Conservation (phyloP, 2,329 filamentous ascomycete species). For the Penicillium sp. region DNA sequence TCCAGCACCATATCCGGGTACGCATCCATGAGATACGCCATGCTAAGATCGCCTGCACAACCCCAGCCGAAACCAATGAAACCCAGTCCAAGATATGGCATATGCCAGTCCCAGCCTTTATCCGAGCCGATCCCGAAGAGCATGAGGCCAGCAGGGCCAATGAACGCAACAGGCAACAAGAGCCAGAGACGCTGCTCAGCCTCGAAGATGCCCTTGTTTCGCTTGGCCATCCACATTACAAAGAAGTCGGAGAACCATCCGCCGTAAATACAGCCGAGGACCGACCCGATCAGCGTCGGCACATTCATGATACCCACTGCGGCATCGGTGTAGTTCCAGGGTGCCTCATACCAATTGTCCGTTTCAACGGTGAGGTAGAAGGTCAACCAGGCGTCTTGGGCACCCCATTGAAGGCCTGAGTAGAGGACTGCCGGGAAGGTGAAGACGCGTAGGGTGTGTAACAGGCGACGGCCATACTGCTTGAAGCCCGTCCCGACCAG, state of each 20-base stretch:
- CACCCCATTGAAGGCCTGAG: constrained; percentile 58
- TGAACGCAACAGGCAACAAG: constrained; percentile 49
- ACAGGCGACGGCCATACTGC: constrained; percentile 54
- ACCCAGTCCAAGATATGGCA: constrained; percentile 55
- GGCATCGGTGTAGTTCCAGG: constrained; percentile 56
- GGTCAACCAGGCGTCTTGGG: constrained; percentile 59
- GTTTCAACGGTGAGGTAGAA: constrained; percentile 60
- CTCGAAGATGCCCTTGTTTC: constrained; percentile 55
- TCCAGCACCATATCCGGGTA: constrained; percentile 59
- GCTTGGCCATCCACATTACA: constrained; percentile 54
- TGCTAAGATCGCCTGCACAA: constrained; percentile 56
- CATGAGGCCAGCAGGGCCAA: constrained; percentile 53
- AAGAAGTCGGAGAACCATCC: constrained; percentile 58
- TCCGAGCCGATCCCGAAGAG: constrained; percentile 54
- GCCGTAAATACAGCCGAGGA: constrained; percentile 57
- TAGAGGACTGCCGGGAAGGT: constrained; percentile 58
- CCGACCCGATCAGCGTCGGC: constrained; percentile 47
- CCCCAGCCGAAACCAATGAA: constrained; percentile 61
- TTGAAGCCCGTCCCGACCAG: constrained; percentile 53
- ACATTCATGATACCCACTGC: constrained; percentile 59
- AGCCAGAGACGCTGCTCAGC: constrained; percentile 56
- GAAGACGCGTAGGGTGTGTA: constrained; percentile 57
- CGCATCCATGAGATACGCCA: constrained; percentile 56
- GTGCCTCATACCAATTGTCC: constrained; percentile 53
- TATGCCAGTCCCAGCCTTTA: constrained; percentile 53